phyloP scores from a whole-genome alignment of 441 rosid species.

The Populus hybrid region DNA sequence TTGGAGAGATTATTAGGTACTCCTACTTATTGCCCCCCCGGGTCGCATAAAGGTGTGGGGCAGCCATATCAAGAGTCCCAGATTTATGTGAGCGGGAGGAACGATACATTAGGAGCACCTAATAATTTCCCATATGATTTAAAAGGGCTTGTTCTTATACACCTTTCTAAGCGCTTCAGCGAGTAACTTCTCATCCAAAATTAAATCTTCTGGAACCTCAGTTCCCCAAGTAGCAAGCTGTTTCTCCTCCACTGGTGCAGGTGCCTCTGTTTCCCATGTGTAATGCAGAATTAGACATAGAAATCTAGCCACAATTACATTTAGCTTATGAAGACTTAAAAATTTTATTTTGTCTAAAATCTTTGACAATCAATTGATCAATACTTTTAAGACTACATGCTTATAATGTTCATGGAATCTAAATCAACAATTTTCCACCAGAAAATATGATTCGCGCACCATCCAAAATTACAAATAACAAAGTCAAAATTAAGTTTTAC shows the following conservation, averaged over 20 bases:
- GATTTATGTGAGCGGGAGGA: not conserved
- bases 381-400: not conserved
- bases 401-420: not conserved
- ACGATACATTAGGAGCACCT: not conserved
- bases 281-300: not conserved
- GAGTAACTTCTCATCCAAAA: slow-evolving; percentile 63
- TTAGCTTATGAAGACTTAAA: not conserved
- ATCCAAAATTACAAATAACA: not conserved
- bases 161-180: slow-evolving; percentile 82
- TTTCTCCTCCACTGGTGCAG: slow-evolving; percentile 54
- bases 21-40: too few relatives aligned
- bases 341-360: not conserved
- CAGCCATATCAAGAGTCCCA: not conserved
- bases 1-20: too few relatives aligned
- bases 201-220: slow-evolving; percentile 66
- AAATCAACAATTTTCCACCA: not conserved
- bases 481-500: not conserved
- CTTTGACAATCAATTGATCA: not conserved
- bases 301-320: not conserved
- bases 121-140: not conserved
- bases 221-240: slow-evolving; percentile 79
- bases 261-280: slow-evolving; percentile 33
- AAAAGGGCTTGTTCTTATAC: not conserved
- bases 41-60: too few relatives aligned
- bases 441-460: not conserved